These are phyloP conservation scores for Fraxinus angustifolia DNA, from an alignment of 305 asterid genomes.

Conservation along the genomic window DNA sequence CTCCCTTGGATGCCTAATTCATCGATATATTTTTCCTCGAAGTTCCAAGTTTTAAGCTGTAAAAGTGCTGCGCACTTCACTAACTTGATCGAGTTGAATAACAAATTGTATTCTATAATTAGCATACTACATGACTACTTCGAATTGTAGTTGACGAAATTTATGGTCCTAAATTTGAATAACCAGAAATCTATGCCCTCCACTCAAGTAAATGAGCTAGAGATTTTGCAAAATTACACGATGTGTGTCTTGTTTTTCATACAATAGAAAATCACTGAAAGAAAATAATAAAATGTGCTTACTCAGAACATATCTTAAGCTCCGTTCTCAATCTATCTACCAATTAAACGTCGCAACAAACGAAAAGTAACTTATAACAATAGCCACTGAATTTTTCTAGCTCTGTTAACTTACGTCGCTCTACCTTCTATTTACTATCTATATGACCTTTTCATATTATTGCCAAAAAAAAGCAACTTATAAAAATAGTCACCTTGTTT, in stretches of 20 bases:
- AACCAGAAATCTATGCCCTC: not conserved
- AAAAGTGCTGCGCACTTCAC: not conserved
- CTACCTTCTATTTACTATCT: not conserved
- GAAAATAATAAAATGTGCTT: not conserved
- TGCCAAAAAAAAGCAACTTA: not conserved
- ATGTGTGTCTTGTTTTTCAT: not conserved
- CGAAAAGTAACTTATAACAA: not conserved
- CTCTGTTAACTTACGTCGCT: not conserved
- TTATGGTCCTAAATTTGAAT: not conserved
- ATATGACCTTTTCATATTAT: not conserved
- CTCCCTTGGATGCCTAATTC: not conserved
- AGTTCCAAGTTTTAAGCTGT: not conserved
- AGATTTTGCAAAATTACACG: not conserved
- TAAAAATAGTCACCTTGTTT: not conserved
- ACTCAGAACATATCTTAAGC: not conserved
- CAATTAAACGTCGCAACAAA: not conserved
- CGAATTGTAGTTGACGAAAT: not conserved
- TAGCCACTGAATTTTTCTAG: not conserved
- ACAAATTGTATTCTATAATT: not conserved
- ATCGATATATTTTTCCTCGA: not conserved
- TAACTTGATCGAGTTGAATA: not conserved
- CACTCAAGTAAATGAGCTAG: not conserved
- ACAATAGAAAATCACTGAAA: not conserved
- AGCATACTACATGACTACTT: not conserved
- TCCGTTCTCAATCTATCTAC: not conserved